Percentiles rank a stretch among this genome's conserved stretches.
Conservation (phyloP, 768 basidiomycete species). For the Boletus eberwhitei region DNA sequence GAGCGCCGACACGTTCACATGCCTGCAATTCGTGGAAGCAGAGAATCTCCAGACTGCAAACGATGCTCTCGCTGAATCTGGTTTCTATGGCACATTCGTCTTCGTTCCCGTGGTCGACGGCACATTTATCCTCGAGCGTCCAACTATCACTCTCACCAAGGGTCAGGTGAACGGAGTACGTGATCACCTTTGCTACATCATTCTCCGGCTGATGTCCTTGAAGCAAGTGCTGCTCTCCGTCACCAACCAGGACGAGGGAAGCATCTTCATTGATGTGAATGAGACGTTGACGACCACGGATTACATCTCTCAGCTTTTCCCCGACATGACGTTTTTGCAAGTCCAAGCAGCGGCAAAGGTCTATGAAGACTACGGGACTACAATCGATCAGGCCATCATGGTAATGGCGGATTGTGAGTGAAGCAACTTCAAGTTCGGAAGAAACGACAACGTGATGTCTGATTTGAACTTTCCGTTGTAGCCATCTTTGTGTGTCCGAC, state of each 20-base stretch:
- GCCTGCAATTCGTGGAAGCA: conserved; percentile 37
- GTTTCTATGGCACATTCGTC: conserved; percentile 38
- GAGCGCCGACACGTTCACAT: conserved; percentile 35
- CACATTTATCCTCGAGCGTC: conserved; percentile 42
- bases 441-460: background rate
- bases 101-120: conserved; percentile 50
- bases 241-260: conserved; percentile 34
- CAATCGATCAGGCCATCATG: conserved; percentile 31
- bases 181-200: background rate
- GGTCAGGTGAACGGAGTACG: conserved; percentile 43
- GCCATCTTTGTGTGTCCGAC: conserved; percentile 38
- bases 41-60: conserved; percentile 35
- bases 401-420: conserved; percentile 42
- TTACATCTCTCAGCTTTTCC: conserved; percentile 38
- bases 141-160: conserved; percentile 35
- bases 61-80: conserved; percentile 25
- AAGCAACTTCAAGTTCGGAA: background rate
- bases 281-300: conserved; percentile 18
- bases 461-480: background rate
- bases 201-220: conserved; percentile 3
- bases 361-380: conserved; percentile 33
- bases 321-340: conserved; percentile 30
- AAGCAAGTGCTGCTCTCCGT: conserved; percentile 25
- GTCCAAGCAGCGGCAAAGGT: conserved; percentile 20
- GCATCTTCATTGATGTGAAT: conserved; percentile 22